Conservation (phyloP, 805 yeast genomes). For the Jamesozyma lodderae region DNA sequence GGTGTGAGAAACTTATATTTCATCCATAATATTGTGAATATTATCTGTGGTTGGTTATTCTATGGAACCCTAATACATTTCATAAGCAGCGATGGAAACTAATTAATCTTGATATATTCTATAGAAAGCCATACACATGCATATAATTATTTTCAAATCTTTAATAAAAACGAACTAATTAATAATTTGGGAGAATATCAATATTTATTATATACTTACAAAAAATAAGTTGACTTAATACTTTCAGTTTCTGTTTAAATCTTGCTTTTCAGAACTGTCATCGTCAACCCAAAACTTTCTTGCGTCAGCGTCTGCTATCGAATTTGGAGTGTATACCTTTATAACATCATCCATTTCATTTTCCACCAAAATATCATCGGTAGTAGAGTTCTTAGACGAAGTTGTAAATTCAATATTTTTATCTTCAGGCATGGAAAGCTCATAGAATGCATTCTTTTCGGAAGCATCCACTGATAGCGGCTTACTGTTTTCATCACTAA, state of each 20-base stretch:
- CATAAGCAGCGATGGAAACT: not conserved
- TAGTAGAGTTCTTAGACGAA: not conserved
- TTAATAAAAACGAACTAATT: too few relatives aligned
- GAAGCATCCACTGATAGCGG: slow-evolving; percentile 3
- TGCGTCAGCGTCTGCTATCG: slow-evolving; percentile 31
- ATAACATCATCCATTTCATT: not conserved
- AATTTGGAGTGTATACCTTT: slow-evolving; percentile 27
- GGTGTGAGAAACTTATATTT: slow-evolving; percentile 80
- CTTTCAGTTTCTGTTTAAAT: too few relatives aligned
- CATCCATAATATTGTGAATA: slow-evolving; percentile 69
- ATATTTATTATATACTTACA: too few relatives aligned
- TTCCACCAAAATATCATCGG: too few relatives aligned
- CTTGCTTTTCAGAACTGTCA: too few relatives aligned
- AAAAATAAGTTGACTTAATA: too few relatives aligned
- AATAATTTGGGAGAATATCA: too few relatives aligned
- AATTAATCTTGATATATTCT: too few relatives aligned
- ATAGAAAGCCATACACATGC: too few relatives aligned
- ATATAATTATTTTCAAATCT: too few relatives aligned
- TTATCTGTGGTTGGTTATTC: slow-evolving; percentile 39
- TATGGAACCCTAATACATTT: slow-evolving; percentile 5
- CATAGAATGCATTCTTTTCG: slow-evolving; percentile 12
- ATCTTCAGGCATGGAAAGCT: too few relatives aligned
- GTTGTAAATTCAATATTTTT: slow-evolving; percentile 3
- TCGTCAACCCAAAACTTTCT: slow-evolving; percentile 29
- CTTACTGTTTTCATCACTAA: slow-evolving; percentile 11